Conservation (phyloP, 805 yeast species). For the Yarrowia keelungensis region DNA sequence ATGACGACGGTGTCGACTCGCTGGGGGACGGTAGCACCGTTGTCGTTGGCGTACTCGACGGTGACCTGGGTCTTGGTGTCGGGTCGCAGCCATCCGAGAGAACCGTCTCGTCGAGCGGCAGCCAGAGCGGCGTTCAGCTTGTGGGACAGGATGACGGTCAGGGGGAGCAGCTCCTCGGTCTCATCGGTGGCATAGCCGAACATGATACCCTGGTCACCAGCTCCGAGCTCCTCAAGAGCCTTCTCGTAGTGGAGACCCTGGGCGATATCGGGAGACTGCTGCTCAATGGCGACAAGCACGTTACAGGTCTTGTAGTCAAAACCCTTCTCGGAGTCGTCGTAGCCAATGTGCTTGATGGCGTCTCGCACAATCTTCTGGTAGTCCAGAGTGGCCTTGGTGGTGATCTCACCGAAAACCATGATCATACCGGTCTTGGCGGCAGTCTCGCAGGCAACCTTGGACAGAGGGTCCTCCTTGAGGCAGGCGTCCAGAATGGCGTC, state of each 20-base stretch:
- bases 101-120: constrained; percentile 94
- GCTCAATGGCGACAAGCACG: constrained; percentile 98
- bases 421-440: constrained; percentile 99
- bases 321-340: constrained; percentile 94
- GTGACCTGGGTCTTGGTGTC: constrained; percentile 99
- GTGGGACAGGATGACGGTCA: constrained; percentile 93
- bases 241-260: constrained; percentile 97
- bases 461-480: constrained; percentile 91
- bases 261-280: constrained; percentile 98
- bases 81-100: constrained; percentile 96
- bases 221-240: constrained; percentile 96
- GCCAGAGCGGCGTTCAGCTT: constrained; percentile 96
- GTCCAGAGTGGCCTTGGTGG: constrained; percentile 94
- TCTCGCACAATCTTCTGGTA: constrained; percentile 98
- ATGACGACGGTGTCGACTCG: constrained; percentile 98
- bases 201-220: constrained; percentile 99
- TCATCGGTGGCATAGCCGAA: constrained; percentile 99
- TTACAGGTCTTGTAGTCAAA: constrained; percentile 99
- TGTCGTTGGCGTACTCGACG: constrained; percentile 90
- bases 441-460: constrained; percentile 99
- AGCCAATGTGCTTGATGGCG: constrained; percentile 97
- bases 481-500: constrained; percentile 99
- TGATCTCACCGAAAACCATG: constrained; percentile 99
- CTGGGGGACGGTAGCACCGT: constrained; percentile 93
- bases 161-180: constrained; percentile 96